Evolutionary conservation across 768 basidiomycete species (phyloP), one percentile per base, ranked within the genome.

Genomic region (Kwoniella botswanensis): DNA sequence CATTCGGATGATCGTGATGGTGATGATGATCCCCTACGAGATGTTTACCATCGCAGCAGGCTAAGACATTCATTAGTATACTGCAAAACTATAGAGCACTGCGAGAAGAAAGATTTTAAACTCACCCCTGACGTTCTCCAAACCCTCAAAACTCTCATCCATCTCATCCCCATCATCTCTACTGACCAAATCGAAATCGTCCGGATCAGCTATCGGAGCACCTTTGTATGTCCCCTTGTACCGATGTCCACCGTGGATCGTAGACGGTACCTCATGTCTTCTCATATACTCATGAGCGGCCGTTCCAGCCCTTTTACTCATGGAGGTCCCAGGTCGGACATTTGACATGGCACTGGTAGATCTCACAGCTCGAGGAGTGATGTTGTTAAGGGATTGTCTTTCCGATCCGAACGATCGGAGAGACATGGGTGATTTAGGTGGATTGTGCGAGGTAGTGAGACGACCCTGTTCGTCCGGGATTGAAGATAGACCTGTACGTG

Each of bases 241-340:
- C 50, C 80, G 63, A 70, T 81, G 76, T 70, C 76, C 74, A 71
- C 81, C 74, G 71, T 75, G 73, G 13, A 76, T 61, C 11, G 77
- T 64, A 18, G 61, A 64, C 3, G 76, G 80, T 12, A 75, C 78
- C 66, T 84, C 82, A 56, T 79, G 75, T 44, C 92, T 91, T 26
- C 92, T 89, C 52, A 96, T 86, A 77, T 94, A 98, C 79, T 98
- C 95, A 11, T 91, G 88, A 0, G 96, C 96, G 1, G 94, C 92
- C 10, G 95, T 98, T 12, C 93, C 94, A 2, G 90, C 88, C 7
- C 94, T 90, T 82, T 96, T 96, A 92, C 12, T 92, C 89, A 63
- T 88, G 3, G 73, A 71, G 1, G 73, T 71, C 4, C 62, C 63
- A 12, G 73, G 53, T 44, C 77, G 86, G 65, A 63, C 67, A 56